Percentiles rank a stretch among this genome's conserved stretches.
Conservation (phyloP, 257 asterid genomes). For the Echium plantagineum region DNA sequence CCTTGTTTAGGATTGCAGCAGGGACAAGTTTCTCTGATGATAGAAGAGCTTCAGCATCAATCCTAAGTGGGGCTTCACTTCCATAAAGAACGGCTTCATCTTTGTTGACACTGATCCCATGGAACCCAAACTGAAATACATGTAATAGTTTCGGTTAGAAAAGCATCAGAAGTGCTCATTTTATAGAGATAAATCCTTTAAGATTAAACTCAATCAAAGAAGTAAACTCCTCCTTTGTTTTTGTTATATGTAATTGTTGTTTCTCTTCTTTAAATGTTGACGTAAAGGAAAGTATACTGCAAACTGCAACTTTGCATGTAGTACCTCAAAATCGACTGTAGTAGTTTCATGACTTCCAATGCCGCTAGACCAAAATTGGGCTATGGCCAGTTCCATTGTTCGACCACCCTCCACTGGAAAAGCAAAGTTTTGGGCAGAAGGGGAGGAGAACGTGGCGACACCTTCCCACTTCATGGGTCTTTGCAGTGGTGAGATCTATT, state of each 20-base stretch:
- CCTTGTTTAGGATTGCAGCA: constrained; percentile 77
- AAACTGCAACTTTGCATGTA: neutral
- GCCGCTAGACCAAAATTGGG: constrained; percentile 98
- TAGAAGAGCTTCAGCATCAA: constrained; percentile 81
- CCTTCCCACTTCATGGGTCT: constrained; percentile 94
- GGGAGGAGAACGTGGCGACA: constrained; percentile 75
- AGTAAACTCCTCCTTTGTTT: neutral
- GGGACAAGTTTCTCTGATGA: constrained; percentile 81
- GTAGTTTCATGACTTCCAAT: constrained; percentile 76
- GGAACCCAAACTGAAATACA: constrained; percentile 56
- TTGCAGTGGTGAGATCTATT: constrained; percentile 71
- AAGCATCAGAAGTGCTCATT: neutral
- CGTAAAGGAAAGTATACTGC: too few relatives aligned
- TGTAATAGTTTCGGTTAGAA: neutral
- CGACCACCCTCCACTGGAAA: constrained; percentile 80
- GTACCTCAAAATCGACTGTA: constrained; percentile 75
- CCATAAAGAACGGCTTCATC: constrained; percentile 75
- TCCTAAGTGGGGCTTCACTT: constrained; percentile 83
- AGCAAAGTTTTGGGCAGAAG: constrained; percentile 80
- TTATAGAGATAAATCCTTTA: neutral
- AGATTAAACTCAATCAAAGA: too few relatives aligned
- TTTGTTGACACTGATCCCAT: constrained; percentile 71
- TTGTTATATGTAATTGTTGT: neutral
- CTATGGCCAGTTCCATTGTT: constrained; percentile 87
- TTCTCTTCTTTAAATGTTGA: neutral